A percentile compares a stretch with the other conserved stretches of the same genome.
phyloP scores from a whole-genome alignment of 2,329 filamentous ascomycete genomes.

The Colletotrichum karsti region DNA sequence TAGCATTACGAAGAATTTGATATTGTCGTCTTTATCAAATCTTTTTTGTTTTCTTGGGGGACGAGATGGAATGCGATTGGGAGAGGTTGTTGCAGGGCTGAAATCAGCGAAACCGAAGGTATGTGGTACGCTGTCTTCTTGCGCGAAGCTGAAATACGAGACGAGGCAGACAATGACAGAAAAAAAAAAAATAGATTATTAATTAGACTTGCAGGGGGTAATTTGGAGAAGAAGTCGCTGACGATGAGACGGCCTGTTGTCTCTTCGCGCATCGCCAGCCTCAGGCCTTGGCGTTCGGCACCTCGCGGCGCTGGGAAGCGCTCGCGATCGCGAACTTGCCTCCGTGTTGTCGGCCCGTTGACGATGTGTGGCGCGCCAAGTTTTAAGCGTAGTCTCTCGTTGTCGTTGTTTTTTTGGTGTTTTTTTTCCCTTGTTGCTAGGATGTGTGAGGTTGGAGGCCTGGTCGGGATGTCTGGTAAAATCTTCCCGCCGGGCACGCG shows the following conservation, averaged over 20 bases:
- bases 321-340: no score
- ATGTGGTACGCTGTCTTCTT: no score
- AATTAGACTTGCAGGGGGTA: background rate
- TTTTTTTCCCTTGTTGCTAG: no score
- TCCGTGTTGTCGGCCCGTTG: background rate
- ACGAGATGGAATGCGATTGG: background rate
- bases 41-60: background rate
- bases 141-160: background rate
- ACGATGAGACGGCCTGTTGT: background rate
- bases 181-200: background rate
- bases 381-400: background rate
- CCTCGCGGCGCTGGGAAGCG: background rate
- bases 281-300: constrained; percentile 2
- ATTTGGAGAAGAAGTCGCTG: background rate
- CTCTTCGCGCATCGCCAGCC: background rate
- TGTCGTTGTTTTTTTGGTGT: background rate
- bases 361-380: background rate
- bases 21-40: no score
- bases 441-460: no score
- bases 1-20: no score
- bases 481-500: no score
- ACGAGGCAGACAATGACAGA: no score
- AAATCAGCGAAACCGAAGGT: background rate
- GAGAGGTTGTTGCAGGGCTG: background rate
- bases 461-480: no score